These are phyloP conservation scores for Kodamaea lidongshanica DNA, from an alignment of 805 yeast species.

Conservation along the genomic window DNA sequence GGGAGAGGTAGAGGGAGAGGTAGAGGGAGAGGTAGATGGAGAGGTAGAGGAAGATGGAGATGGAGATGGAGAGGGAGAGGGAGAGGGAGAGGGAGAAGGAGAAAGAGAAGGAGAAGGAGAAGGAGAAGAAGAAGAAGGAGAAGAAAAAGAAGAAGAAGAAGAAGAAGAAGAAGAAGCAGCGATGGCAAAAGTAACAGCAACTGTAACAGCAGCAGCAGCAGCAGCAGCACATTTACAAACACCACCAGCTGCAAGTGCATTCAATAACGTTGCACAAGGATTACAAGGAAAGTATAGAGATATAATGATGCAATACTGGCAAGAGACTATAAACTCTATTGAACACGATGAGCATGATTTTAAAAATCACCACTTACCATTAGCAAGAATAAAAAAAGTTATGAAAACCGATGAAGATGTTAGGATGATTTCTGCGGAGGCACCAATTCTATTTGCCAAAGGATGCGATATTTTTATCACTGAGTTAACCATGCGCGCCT, in stretches of 20 bases:
- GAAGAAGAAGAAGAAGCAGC: conserved; percentile 17
- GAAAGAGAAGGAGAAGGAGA: conserved; percentile 13
- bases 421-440: conserved; percentile 96
- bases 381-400: conserved; percentile 93
- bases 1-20: no score
- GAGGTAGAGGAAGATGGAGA: no score
- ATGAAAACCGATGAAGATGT: conserved; percentile 98
- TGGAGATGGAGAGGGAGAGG: no score
- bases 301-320: conserved; percentile 96
- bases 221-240: conserved; percentile 44
- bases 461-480: conserved; percentile 97
- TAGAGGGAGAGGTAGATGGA: no score
- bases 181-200: conserved; percentile 20
- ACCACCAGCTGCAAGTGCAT: conserved; percentile 56
- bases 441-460: conserved; percentile 94
- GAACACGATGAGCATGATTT: conserved; percentile 87
- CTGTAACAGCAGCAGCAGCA: conserved; percentile 9
- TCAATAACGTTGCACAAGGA: conserved; percentile 90
- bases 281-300: conserved; percentile 72
- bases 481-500: conserved; percentile 95
- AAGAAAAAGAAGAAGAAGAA: conserved; percentile 14
- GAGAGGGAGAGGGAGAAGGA: no score
- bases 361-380: conserved; percentile 88
- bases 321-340: conserved; percentile 83
- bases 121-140: conserved; percentile 20